Conservation (phyloP, 2,329 filamentous ascomycete species). For the Pseudofabraea citricarpa region DNA sequence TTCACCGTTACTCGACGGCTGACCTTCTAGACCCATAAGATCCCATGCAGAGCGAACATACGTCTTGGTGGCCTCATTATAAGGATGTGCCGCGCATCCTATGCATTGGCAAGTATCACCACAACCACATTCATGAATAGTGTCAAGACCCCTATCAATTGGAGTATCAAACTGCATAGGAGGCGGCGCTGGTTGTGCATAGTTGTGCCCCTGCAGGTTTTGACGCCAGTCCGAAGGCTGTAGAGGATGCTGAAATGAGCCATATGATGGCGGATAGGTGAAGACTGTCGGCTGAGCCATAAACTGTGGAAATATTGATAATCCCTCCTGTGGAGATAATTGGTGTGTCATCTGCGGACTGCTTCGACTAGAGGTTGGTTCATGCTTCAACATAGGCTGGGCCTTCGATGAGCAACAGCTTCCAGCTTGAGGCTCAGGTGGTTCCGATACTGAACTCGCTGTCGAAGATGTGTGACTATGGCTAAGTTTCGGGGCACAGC, state of each 20-base stretch:
- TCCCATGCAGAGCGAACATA: conserved; percentile 43
- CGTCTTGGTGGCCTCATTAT: conserved; percentile 57
- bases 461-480: conserved; percentile 19
- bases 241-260: conserved; percentile 49
- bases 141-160: no score
- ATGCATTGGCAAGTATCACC: conserved; percentile 63
- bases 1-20: conserved; percentile 8
- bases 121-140: conserved; percentile 51
- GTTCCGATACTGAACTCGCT: conserved; percentile 16
- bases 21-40: conserved; percentile 17
- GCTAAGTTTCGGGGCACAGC: conserved; percentile 16
- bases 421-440: conserved; percentile 12
- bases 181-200: conserved; percentile 29
- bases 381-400: conserved; percentile 11
- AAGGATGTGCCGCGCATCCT: conserved; percentile 63
- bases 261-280: conserved; percentile 49
- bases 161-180: conserved; percentile 31
- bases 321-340: conserved; percentile 15
- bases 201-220: conserved; percentile 34
- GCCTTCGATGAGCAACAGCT: conserved; percentile 35
- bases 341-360: conserved; percentile 21
- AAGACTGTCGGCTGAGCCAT: conserved; percentile 41
- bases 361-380: conserved; percentile 9
- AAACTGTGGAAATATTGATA: conserved; percentile 20
- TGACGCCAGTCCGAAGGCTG: conserved; percentile 50